Percentiles rank a stretch among this genome's conserved stretches.
These are phyloP conservation scores for Dactylellina sp. DNA, from an alignment of 2,329 filamentous ascomycete genomes.

Conservation along the genomic window DNA sequence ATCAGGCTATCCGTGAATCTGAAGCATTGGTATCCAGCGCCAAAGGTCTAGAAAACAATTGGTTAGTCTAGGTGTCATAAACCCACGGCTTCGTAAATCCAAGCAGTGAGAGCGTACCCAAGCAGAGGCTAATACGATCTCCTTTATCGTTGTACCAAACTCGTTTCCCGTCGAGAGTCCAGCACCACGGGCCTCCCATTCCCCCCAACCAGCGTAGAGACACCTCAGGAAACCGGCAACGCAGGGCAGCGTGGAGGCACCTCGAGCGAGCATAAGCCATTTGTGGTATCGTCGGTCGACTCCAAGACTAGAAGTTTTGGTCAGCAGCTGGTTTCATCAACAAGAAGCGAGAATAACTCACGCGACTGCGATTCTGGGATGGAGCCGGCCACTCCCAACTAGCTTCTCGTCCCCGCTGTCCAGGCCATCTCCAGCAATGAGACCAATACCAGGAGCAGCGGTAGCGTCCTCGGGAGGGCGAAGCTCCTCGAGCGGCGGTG, in stretches of 20 bases:
- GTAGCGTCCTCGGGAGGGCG: conserved; percentile 44
- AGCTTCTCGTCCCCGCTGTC: conserved; percentile 43
- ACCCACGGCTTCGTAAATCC: background rate
- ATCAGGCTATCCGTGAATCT: conserved; percentile 87
- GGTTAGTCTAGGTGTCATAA: conserved; percentile 38
- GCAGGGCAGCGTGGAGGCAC: conserved; percentile 77
- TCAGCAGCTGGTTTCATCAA: background rate
- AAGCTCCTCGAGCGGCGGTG: conserved; percentile 47
- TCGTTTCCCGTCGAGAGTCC: conserved; percentile 62
- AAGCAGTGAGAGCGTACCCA: conserved; percentile 58
- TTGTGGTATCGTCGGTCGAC: conserved; percentile 79
- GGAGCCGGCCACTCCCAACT: conserved; percentile 25
- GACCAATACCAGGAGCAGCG: conserved; percentile 8
- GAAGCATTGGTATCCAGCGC: conserved; percentile 81
- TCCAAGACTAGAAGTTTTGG: conserved; percentile 67
- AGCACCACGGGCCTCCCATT: conserved; percentile 28
- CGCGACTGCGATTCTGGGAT: conserved; percentile 52
- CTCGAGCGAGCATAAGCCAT: conserved; percentile 78
- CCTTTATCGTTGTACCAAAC: conserved; percentile 77
- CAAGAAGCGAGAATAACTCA: conserved; percentile 17
- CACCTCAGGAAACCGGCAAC: conserved; percentile 77
- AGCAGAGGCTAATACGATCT: conserved; percentile 74
- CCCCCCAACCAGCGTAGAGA: conserved; percentile 65
- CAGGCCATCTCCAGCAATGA: conserved; percentile 19
- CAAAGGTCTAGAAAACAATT: conserved; percentile 72